Percentiles rank a stretch among this genome's conserved stretches.
Evolutionary conservation across 257 asterid genomes (phyloP).

Genomic region (Petrea volubilis): DNA sequence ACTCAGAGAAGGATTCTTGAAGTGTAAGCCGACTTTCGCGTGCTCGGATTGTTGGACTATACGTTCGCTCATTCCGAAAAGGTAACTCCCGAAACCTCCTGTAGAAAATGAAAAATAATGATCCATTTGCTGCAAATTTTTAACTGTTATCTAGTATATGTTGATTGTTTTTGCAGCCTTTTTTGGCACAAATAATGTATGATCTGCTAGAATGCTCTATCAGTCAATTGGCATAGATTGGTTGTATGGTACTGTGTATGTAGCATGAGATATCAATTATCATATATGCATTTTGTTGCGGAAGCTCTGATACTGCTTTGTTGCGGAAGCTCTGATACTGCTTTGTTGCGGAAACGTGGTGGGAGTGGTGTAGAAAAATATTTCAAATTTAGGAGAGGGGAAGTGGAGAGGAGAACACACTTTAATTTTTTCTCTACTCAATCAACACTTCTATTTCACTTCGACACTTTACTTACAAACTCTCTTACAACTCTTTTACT

Average conservation of each 20-base stretch:
- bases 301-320: no score
- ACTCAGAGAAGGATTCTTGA: constrained; percentile 47
- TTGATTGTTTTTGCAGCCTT: background rate
- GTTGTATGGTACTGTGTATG: background rate
- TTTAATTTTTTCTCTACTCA: no score
- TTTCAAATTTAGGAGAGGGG: no score
- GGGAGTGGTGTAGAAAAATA: no score
- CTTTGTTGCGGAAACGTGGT: no score
- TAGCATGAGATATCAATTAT: background rate
- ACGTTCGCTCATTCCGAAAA: constrained; percentile 60
- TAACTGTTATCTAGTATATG: background rate
- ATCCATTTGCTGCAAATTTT: background rate
- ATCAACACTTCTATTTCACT: no score
- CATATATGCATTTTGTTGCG: background rate
- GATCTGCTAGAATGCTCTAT: background rate
- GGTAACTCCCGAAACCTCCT: constrained; percentile 79
- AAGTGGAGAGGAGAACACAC: no score
- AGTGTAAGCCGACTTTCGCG: constrained; percentile 26
- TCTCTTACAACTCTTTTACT: no score
- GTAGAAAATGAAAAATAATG: constrained; percentile 4
- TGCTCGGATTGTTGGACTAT: constrained; percentile 46
- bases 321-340: no score
- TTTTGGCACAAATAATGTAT: background rate
- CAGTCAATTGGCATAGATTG: background rate
- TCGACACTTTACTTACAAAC: no score